Conservation (phyloP, 2,329 filamentous ascomycete genomes). For the Simplicillium aogashimaense region DNA sequence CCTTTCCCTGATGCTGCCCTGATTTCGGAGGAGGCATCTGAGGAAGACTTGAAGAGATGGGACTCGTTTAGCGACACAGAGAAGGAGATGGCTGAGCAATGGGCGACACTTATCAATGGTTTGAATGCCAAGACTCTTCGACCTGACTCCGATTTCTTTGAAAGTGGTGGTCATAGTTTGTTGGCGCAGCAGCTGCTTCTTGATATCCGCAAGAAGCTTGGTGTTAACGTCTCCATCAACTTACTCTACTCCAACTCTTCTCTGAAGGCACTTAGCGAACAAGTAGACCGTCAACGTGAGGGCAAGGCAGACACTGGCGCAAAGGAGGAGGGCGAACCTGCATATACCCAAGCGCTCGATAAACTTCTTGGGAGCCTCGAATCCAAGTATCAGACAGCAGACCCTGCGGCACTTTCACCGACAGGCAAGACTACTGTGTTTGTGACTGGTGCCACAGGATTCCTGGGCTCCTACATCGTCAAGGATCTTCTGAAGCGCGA, state of each 20-base stretch:
- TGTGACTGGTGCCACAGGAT: conserved; percentile 70
- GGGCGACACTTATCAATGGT: conserved; percentile 60
- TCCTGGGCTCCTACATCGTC: conserved; percentile 74
- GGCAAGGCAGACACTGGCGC: conserved; percentile 12
- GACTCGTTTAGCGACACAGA: conserved; percentile 26
- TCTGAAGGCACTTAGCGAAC: conserved; percentile 16
- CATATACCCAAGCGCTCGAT: conserved; percentile 42
- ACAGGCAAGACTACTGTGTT: conserved; percentile 50
- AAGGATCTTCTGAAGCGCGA: conserved; percentile 59
- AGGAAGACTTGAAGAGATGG: conserved; percentile 39
- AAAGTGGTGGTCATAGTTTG: conserved; percentile 26
- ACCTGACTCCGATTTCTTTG: conserved; percentile 26
- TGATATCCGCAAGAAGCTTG: conserved; percentile 25
- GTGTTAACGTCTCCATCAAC: conserved; percentile 20
- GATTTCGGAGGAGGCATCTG: conserved; percentile 31
- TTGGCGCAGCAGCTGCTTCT: conserved; percentile 70
- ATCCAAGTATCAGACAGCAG: conserved; percentile 18
- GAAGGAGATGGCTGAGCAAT: conserved; percentile 44
- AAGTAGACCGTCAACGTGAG: conserved; percentile 18
- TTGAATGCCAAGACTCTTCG: conserved; percentile 60
- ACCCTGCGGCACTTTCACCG: conserved; percentile 22
- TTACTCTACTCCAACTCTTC: conserved; percentile 18
- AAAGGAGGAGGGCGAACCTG: conserved; percentile 34
- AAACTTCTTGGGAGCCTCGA: conserved; percentile 41
- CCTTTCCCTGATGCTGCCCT: conserved; percentile 71